A percentile compares a stretch with the other conserved stretches of the same genome.
Conservation (phyloP, 352 stramenopile species). For the Pythium grandisporangium region DNA sequence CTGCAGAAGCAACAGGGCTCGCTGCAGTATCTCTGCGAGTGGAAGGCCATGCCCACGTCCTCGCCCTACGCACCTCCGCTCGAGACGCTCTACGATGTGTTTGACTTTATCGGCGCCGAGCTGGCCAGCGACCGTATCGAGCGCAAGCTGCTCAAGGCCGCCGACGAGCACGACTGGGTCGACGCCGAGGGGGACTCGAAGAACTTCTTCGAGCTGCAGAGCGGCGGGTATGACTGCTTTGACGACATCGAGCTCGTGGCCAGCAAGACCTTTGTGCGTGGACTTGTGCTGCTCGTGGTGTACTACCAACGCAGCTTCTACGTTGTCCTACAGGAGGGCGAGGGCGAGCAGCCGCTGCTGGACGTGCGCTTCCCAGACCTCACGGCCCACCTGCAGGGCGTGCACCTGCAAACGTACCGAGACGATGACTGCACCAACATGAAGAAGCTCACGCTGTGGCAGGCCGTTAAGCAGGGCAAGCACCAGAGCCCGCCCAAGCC, state of each 20-base stretch:
- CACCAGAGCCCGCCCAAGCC: constrained; percentile 58
- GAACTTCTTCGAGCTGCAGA: constrained; percentile 94
- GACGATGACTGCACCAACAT: constrained; percentile 77
- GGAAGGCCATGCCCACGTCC: constrained; percentile 57
- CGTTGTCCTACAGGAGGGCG: constrained; percentile 83
- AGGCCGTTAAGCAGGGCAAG: constrained; percentile 47
- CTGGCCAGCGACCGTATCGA: constrained; percentile 75
- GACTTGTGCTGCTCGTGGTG: constrained; percentile 72
- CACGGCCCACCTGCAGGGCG: constrained; percentile 79
- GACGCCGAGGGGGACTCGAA: constrained; percentile 65
- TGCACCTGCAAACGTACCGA: constrained; percentile 78
- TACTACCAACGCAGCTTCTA: constrained; percentile 89
- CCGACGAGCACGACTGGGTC: constrained; percentile 86
- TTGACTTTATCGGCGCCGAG: constrained; percentile 79
- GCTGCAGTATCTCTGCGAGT: constrained; percentile 89
- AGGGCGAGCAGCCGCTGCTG: constrained; percentile 88
- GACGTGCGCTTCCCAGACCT: constrained; percentile 93
- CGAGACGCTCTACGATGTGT: constrained; percentile 73
- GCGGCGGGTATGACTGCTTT: constrained; percentile 78
- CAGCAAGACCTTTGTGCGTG: constrained; percentile 82
- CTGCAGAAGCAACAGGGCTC: constrained; percentile 92
- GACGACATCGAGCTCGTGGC: constrained; percentile 80
- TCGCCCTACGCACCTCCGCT: constrained; percentile 67
- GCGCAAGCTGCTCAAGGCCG: constrained; percentile 80
- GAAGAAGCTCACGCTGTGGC: constrained; percentile 92